phyloP scores from a whole-genome alignment of 73 alveolate genomes.

The Paramecium primaurelia region DNA sequence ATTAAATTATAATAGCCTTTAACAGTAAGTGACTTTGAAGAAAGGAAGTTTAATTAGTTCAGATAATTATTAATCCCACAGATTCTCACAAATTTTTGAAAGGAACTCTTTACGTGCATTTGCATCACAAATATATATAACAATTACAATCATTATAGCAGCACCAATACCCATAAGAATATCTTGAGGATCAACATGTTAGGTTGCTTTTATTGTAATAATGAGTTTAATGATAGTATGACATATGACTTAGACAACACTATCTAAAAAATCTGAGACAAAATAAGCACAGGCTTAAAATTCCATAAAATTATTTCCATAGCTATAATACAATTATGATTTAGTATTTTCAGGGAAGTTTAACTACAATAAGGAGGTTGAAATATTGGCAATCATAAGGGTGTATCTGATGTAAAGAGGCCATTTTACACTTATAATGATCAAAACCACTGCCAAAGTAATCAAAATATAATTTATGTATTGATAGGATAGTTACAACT shows the following conservation, averaged over 20 bases:
- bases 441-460: not conserved
- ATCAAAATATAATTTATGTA: not conserved
- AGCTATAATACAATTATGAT: not conserved
- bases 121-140: not conserved
- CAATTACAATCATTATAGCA: not conserved
- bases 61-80: not conserved
- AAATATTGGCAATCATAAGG: not conserved
- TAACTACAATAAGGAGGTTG: not conserved
- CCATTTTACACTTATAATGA: not conserved
- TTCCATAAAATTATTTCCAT: not conserved
- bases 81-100: not conserved
- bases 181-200: not conserved
- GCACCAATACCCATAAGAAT: not conserved
- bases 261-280: not conserved
- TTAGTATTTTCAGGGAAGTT: not conserved
- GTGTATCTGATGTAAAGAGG: constrained; percentile 1
- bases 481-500: not conserved
- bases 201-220: not conserved
- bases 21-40: not conserved
- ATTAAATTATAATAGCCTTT: not conserved
- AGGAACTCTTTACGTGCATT: not conserved
- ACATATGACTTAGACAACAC: not conserved
- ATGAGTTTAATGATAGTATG: not conserved
- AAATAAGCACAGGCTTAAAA: not conserved
- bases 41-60: not conserved